Base-by-base conservation (phyloP, 345 rosid genomes). In the Rhizophora apiculata region DNA sequence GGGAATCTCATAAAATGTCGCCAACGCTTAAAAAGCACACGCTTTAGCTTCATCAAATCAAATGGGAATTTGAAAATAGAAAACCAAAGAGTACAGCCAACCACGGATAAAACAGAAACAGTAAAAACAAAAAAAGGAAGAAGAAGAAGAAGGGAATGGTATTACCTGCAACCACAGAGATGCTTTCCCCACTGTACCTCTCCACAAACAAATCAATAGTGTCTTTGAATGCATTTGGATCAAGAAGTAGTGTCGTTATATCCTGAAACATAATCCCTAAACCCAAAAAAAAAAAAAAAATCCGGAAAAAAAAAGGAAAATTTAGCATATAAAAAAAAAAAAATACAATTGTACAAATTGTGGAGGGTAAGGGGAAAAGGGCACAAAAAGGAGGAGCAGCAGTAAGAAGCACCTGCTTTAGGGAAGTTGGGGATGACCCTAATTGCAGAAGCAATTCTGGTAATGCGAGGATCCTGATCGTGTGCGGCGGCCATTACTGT, bases 391-490 rank as follows among this genome's bases (percentile, higher is more conserved):
- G 10, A 3, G 52, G 53, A 22, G 27, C n/a, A 21, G 34, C 21
- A 52, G 9, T 36, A 26, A 31, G 59, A 60, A 54, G 31, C 60
- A 94, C 98, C 98, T 67, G 91, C 84, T 76, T 94, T 94, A 15
- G 98, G 98, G 74, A 94, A 94, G 86, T 89, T 78, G 2, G 93
- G 97, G 84, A 94, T 94, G 71, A 89, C 87, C 60, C 98, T 84
- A 74, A 91, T 94, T 43, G 85, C 78, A 32, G 96, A 82, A 2
- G 90, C 69, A 71, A 94, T 91, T 65, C 84, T 66, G 0, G 81
- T 64, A 58, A 91, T 83, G 59, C 98, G 89, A 58, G 88, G 79
- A 81, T 88, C 98, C 71, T 31, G 73, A 6, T 54, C 81, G 49
- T 80, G 85, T 29, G 78, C 70, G 49, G 84, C 63, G 24, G 88